Percentiles rank a stretch among this genome's conserved stretches.
phyloP scores from a whole-genome alignment of 2,329 filamentous ascomycete species.

The Xylaria sp. region DNA sequence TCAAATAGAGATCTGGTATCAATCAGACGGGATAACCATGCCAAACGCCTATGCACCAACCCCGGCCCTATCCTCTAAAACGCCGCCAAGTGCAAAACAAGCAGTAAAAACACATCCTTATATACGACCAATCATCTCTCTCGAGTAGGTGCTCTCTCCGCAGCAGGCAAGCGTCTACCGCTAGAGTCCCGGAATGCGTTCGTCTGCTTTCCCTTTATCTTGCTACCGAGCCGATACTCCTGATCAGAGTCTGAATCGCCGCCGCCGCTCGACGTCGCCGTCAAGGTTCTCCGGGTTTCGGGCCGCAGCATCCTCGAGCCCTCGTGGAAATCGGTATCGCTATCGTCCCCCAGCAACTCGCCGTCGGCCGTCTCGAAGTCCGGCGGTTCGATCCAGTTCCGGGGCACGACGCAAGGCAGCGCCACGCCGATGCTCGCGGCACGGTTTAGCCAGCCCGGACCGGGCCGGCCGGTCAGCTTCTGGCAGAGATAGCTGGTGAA shows the following conservation, averaged over 20 bases:
- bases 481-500: slow-evolving; percentile 80
- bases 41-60: slow-evolving; percentile 30
- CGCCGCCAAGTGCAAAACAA: slow-evolving; percentile 30
- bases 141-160: slow-evolving; percentile 56
- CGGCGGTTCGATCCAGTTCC: slow-evolving; percentile 80
- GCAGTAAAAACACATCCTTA: slow-evolving; percentile 36
- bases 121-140: slow-evolving; percentile 42
- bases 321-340: slow-evolving; percentile 36
- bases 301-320: slow-evolving; percentile 59
- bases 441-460: slow-evolving; percentile 79
- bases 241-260: slow-evolving; percentile 23
- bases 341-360: slow-evolving; percentile 64
- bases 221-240: slow-evolving; percentile 28
- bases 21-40: slow-evolving; percentile 28
- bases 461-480: slow-evolving; percentile 71
- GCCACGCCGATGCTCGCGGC: slow-evolving; percentile 83
- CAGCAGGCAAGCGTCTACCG: slow-evolving; percentile 56
- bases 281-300: slow-evolving; percentile 37
- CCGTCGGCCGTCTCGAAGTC: slow-evolving; percentile 76
- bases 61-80: slow-evolving; percentile 21
- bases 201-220: slow-evolving; percentile 50
- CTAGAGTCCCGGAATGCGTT: slow-evolving; percentile 53
- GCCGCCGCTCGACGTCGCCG: slow-evolving; percentile 31
- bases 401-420: slow-evolving; percentile 80
- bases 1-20: slow-evolving; percentile 41